These are phyloP conservation scores for Penicillium fimorum DNA, from an alignment of 495 filamentous ascomycete species.

Conservation along the genomic window DNA sequence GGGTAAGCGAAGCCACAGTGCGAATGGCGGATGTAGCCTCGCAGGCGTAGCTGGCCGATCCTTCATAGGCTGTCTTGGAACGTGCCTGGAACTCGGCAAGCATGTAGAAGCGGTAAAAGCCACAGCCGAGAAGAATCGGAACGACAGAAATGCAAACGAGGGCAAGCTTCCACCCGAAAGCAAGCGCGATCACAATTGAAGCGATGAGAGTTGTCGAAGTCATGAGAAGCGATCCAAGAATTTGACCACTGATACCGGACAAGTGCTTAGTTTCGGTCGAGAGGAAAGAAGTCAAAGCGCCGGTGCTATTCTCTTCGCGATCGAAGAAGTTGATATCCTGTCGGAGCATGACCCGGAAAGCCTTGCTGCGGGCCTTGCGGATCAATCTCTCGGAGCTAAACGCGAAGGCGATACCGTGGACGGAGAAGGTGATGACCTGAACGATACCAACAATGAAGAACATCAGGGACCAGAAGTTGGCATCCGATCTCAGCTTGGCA, in stretches of 20 bases:
- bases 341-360: conserved; percentile 86
- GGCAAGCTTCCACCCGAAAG: conserved; percentile 87
- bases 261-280: conserved; percentile 84
- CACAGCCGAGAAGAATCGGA: conserved; percentile 73
- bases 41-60: conserved; percentile 79
- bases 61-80: conserved; percentile 68
- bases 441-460: conserved; percentile 89
- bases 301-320: conserved; percentile 76
- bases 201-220: conserved; percentile 71
- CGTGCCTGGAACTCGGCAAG: conserved; percentile 70
- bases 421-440: conserved; percentile 65
- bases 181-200: conserved; percentile 61
- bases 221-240: conserved; percentile 76
- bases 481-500: conserved; percentile 58
- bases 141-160: conserved; percentile 78
- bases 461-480: conserved; percentile 90
- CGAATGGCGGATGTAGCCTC: conserved; percentile 89
- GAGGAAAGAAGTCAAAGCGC: conserved; percentile 80
- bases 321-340: conserved; percentile 93
- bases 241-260: conserved; percentile 75
- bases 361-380: conserved; percentile 71
- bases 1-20: conserved; percentile 85
- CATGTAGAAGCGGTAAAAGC: conserved; percentile 85
- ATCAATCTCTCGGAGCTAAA: conserved; percentile 82
- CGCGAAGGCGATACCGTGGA: conserved; percentile 74